A percentile compares a stretch with the other conserved stretches of the same genome.
phyloP scores from a whole-genome alignment of 2,329 filamentous ascomycete genomes.

The Exophiala sp. region DNA sequence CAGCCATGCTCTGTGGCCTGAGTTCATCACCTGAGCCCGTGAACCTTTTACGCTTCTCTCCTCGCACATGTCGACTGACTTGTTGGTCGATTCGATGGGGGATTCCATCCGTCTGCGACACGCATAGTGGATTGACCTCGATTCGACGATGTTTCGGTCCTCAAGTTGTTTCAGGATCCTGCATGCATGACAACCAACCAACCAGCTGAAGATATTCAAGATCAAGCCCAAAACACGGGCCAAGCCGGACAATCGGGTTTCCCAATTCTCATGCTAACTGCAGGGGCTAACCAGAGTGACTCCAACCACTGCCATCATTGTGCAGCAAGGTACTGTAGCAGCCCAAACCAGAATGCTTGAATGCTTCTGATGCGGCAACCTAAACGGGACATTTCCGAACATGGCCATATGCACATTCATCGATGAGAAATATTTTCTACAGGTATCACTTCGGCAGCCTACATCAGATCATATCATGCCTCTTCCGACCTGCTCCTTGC shows the following conservation, averaged over 20 bases:
- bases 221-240: conserved; percentile 3
- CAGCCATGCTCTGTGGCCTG: conserved; percentile 10
- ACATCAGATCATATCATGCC: conserved; percentile 70
- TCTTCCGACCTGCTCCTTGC: conserved; percentile 80
- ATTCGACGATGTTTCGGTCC: conserved; percentile 4
- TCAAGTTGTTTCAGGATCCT: conserved; percentile 18
- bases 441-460: not conserved
- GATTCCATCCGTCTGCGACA: not conserved
- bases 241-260: conserved; percentile 12
- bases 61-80: conserved; percentile 1
- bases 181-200: conserved; percentile 18
- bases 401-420: not conserved
- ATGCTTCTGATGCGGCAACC: conserved; percentile 2
- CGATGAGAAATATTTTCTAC: not conserved
- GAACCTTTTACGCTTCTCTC: not conserved
- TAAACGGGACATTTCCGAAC: not conserved
- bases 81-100: not conserved
- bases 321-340: conserved; percentile 3
- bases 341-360: conserved; percentile 2
- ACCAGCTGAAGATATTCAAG: conserved; percentile 4
- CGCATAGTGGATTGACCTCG: not conserved
- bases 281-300: conserved; percentile 3
- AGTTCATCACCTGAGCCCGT: conserved; percentile 19
- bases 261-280: conserved; percentile 4
- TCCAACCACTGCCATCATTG: conserved; percentile 14